Conservation (phyloP, 306 rosid species). For the Dryas alaskensis region DNA sequence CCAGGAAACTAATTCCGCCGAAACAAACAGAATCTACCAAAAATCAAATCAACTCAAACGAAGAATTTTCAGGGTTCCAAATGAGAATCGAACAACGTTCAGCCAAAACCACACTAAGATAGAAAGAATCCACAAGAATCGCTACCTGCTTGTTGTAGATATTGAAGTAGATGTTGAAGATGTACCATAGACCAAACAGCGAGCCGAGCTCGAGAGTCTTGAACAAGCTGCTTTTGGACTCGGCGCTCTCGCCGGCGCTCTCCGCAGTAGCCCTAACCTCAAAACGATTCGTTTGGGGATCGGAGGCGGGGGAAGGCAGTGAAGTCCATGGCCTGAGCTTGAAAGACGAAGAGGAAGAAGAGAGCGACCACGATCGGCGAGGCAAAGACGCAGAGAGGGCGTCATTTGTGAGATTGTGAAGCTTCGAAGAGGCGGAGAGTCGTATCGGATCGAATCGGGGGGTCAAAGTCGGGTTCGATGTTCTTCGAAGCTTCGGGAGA, state of each 20-base stretch:
- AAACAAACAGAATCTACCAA: neutral
- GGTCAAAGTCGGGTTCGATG: neutral
- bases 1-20: neutral
- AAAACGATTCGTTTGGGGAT: constrained; percentile 27
- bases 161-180: constrained; percentile 88
- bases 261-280: constrained; percentile 59
- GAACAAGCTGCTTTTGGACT: constrained; percentile 18
- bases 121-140: neutral
- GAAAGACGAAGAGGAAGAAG: constrained; percentile 36
- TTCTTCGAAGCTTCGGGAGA: constrained; percentile 25
- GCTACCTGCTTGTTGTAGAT: constrained; percentile 91
- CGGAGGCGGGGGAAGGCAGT: constrained; percentile 23
- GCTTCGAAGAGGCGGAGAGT: constrained; percentile 28
- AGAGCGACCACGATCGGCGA: constrained; percentile 62
- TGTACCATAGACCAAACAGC: constrained; percentile 73
- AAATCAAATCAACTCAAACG: neutral
- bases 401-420: constrained; percentile 30
- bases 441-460: constrained; percentile 30
- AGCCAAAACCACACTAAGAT: neutral
- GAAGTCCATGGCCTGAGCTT: constrained; percentile 52
- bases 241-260: constrained; percentile 34
- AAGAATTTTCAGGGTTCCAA: neutral
- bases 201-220: constrained; percentile 64
- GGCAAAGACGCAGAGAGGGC: constrained; percentile 34
- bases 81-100: neutral